Percentiles rank a stretch among this genome's conserved stretches.
phyloP scores from a whole-genome alignment of 805 yeast genomes.

The Myxozyma melibiosi region DNA sequence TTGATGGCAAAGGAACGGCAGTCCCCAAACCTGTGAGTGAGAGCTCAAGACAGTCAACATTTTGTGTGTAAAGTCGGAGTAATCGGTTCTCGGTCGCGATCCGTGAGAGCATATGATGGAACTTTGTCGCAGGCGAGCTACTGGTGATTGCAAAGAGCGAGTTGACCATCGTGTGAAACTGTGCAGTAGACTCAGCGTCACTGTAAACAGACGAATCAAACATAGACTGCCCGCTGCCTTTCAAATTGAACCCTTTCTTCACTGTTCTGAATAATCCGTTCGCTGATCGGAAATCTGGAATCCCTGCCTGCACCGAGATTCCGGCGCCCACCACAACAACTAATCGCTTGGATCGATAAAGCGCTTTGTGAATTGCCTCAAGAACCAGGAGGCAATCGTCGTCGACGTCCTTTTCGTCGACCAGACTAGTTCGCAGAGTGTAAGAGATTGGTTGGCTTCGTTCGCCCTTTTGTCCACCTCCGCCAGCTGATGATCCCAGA shows the following conservation, averaged over 20 bases:
- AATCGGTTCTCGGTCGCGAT: conserved; percentile 66
- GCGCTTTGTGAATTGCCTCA: conserved; percentile 7
- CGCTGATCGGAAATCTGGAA: conserved; percentile 77
- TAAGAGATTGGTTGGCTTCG: no score
- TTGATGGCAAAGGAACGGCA: conserved; percentile 50
- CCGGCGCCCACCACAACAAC: conserved; percentile 87
- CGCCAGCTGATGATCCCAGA: no score
- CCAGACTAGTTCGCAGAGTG: no score
- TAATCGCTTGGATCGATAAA: conserved; percentile 53
- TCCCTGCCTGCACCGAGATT: conserved; percentile 85
- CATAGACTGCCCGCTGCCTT: conserved; percentile 63
- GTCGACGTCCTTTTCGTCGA: no score
- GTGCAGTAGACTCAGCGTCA: conserved; percentile 57
- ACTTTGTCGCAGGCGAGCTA: conserved; percentile 67
- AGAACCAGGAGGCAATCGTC: not conserved
- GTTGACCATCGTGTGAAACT: conserved; percentile 75
- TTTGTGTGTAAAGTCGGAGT: conserved; percentile 79
- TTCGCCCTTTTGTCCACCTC: no score
- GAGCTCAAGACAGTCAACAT: conserved; percentile 79
- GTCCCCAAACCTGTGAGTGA: conserved; percentile 55
- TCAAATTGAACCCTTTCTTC: conserved; percentile 41
- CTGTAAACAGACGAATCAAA: conserved; percentile 81
- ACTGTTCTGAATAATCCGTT: conserved; percentile 70
- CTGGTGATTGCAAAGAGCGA: conserved; percentile 59
- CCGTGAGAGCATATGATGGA: conserved; percentile 65